Percentiles rank a stretch among this genome's conserved stretches.
phyloP scores from a whole-genome alignment of 2,329 filamentous ascomycete species.

The Aspergillus sp. region DNA sequence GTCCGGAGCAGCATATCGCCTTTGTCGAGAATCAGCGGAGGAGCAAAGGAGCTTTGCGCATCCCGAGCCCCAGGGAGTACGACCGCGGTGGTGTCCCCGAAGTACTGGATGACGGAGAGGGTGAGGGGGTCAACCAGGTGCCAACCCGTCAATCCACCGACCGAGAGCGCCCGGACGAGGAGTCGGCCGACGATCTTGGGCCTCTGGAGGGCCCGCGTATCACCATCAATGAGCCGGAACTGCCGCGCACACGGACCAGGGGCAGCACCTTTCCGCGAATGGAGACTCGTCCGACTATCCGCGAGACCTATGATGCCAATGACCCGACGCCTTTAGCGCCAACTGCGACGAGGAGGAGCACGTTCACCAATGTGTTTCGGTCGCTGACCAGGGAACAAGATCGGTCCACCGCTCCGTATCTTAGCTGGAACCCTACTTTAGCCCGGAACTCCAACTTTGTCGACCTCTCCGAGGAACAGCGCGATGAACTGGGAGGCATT shows the following conservation, averaged over 20 bases:
- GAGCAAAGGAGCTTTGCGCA: conserved; percentile 67
- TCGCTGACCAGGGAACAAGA: conserved; percentile 30
- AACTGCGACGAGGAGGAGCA: conserved; percentile 18
- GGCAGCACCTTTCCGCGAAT: conserved; percentile 31
- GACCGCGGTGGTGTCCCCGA: conserved; percentile 70
- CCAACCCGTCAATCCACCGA: conserved; percentile 16
- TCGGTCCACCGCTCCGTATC: conserved; percentile 63
- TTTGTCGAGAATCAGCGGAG: conserved; percentile 77
- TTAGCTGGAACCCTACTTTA: conserved; percentile 88
- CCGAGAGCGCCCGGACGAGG: conserved; percentile 11
- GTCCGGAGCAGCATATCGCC: conserved; percentile 72
- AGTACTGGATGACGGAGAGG: conserved; percentile 42
- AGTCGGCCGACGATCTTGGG: conserved; percentile 12
- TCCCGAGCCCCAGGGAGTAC: conserved; percentile 83
- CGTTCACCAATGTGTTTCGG: conserved; percentile 23
- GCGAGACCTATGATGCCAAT: conserved; percentile 21
- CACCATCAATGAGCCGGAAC: conserved; percentile 39
- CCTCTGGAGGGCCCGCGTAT: conserved; percentile 32
- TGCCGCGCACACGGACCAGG: conserved; percentile 24
- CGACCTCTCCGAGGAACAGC: conserved; percentile 77
- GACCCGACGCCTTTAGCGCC: conserved; percentile 17
- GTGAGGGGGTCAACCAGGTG: conserved; percentile 15
- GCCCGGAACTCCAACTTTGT: conserved; percentile 89
- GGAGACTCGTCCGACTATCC: conserved; percentile 26
- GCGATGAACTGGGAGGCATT: conserved; percentile 90